Conservation (phyloP, 164 flowering plant species). For the Dillenia suffruticosa region DNA sequence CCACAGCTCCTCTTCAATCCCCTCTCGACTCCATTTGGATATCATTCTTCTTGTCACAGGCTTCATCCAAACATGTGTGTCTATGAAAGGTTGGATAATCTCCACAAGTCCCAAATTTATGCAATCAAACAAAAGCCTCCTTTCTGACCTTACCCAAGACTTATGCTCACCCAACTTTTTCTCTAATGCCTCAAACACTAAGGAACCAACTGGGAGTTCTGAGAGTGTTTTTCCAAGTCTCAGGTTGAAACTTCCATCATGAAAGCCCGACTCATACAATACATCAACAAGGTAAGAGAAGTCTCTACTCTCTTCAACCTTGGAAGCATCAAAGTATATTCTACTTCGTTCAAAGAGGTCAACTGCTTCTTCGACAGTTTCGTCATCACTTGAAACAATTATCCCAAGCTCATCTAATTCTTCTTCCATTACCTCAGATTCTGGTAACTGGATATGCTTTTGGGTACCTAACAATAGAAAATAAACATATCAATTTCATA, state of each 20-base stretch:
- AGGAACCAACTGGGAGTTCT: conserved; percentile 40
- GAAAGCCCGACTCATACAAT: conserved; percentile 41
- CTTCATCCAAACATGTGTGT: conserved; percentile 61
- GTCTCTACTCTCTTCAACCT: conserved; percentile 35
- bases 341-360: conserved; percentile 9
- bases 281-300: conserved; percentile 60
- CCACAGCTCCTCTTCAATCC: conserved; percentile 33
- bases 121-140: conserved; percentile 68
- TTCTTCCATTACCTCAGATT: conserved; percentile 35
- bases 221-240: conserved; percentile 23
- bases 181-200: conserved; percentile 63
- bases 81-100: conserved; percentile 29
- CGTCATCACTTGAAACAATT: conserved; percentile 54
- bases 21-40: conserved; percentile 19
- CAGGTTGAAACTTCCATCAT: conserved; percentile 15
- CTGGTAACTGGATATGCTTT: conserved; percentile 45
- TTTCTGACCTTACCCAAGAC: conserved; percentile 52
- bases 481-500: not conserved
- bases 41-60: conserved; percentile 2
- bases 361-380: conserved; percentile 21
- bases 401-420: conserved; percentile 35
- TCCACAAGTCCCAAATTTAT: conserved; percentile 50
- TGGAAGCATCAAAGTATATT: conserved; percentile 5
- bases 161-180: conserved; percentile 50
- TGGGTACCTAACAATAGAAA: conserved; percentile 27